A percentile compares a stretch with the other conserved stretches of the same genome.
These are phyloP conservation scores for Geotrichum australiense DNA, from an alignment of 1,139 yeast species.

Conservation along the genomic window DNA sequence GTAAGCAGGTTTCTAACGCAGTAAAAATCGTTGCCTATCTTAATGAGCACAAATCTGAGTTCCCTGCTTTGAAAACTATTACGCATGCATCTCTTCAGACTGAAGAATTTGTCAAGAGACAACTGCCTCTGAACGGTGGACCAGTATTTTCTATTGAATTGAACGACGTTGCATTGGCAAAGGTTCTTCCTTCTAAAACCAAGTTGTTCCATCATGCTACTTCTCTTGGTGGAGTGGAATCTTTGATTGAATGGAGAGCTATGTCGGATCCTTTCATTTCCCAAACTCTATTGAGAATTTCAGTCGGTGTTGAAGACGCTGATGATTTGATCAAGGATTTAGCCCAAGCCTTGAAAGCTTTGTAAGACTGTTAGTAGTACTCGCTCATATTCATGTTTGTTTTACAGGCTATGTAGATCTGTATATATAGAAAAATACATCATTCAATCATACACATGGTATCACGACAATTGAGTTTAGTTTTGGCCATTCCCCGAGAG, in stretches of 20 bases:
- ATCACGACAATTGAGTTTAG: too few relatives aligned
- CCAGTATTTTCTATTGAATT: conserved; percentile 73
- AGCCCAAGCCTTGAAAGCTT: conserved; percentile 36
- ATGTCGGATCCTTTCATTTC: conserved; percentile 56
- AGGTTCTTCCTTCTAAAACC: conserved; percentile 55
- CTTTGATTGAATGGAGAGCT: conserved; percentile 86
- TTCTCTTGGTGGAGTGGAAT: conserved; percentile 89
- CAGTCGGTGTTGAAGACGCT: conserved; percentile 70
- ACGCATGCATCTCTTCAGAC: conserved; percentile 71
- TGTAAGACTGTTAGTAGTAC: too few relatives aligned
- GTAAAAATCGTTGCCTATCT: conserved; percentile 55
- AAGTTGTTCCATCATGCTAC: conserved; percentile 83
- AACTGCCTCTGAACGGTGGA: conserved; percentile 57
- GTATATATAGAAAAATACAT: too few relatives aligned
- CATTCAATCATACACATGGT: too few relatives aligned
- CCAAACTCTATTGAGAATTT: conserved; percentile 56
- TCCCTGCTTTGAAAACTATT: conserved; percentile 46
- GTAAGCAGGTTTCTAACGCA: conserved; percentile 59
- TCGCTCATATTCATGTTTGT: too few relatives aligned
- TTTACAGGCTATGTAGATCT: too few relatives aligned
- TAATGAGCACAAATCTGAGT: conserved; percentile 41
- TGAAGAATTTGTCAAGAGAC: conserved; percentile 55
- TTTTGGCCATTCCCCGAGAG: too few relatives aligned
- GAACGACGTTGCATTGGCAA: conserved; percentile 49
- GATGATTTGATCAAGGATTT: conserved; percentile 69